phyloP scores from a whole-genome alignment of 2,329 filamentous ascomycete species.

The Hypoxylon sp. region DNA sequence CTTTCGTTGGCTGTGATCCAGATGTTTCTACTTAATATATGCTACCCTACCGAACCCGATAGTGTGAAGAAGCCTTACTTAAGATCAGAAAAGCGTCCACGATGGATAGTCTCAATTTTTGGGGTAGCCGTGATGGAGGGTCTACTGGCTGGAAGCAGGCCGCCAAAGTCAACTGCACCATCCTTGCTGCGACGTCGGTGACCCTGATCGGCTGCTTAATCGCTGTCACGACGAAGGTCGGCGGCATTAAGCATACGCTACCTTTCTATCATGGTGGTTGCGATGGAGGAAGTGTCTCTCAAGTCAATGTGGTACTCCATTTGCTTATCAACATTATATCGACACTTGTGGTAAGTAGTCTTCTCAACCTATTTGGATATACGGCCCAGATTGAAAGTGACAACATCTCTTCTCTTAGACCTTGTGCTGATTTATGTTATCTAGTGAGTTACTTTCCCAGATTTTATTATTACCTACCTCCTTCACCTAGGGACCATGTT shows the following conservation, averaged over 20 bases:
- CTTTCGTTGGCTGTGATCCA: background rate
- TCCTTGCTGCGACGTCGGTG: constrained; percentile 41
- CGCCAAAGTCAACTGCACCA: constrained; percentile 45
- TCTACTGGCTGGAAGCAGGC: constrained; percentile 44
- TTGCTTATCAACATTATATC: constrained; percentile 47
- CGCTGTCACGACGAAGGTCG: constrained; percentile 17
- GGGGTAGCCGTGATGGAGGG: background rate
- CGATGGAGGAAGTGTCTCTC: constrained; percentile 30
- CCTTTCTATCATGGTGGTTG: constrained; percentile 45
- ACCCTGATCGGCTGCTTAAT: constrained; percentile 33
- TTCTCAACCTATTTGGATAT: background rate
- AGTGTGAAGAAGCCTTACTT: background rate
- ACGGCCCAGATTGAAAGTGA: no score
- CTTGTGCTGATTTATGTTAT: constrained; percentile 13
- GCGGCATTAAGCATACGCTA: constrained; percentile 28
- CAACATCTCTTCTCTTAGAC: background rate
- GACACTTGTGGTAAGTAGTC: constrained; percentile 45
- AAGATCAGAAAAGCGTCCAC: background rate
- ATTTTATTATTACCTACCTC: background rate
- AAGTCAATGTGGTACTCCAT: constrained; percentile 39
- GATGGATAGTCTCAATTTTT: constrained; percentile 32
- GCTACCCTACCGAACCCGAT: background rate
- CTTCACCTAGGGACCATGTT: background rate
- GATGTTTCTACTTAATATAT: background rate
- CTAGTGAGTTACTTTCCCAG: constrained; percentile 13